A percentile compares a stretch with the other conserved stretches of the same genome.
phyloP scores from a whole-genome alignment of 345 rosid genomes.

The Sapria himalayana region DNA sequence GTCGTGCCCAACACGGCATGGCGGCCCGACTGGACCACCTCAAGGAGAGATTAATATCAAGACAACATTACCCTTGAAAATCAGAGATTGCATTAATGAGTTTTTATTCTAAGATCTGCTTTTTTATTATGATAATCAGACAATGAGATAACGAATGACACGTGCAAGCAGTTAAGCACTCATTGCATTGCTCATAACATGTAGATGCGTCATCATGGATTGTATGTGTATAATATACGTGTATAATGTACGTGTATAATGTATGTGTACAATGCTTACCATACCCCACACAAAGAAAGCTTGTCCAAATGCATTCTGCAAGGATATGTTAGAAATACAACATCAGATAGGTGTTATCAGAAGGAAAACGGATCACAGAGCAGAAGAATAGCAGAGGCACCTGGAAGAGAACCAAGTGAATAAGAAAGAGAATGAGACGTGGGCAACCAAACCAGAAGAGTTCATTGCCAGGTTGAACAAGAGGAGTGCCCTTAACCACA shows the following conservation, averaged over 20 bases:
- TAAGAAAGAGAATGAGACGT: constrained; percentile 58
- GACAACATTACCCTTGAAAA: no score
- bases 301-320: constrained; percentile 76
- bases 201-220: not conserved
- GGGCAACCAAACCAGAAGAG: constrained; percentile 96
- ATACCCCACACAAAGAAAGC: constrained; percentile 68
- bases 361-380: not conserved
- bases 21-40: no score
- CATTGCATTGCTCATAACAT: no score
- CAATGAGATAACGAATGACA: not conserved
- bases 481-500: constrained; percentile 79
- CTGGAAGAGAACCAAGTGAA: constrained; percentile 84
- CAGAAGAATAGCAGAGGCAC: constrained; percentile 11
- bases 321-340: not conserved
- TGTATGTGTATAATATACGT: no score
- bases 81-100: no score
- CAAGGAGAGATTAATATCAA: no score
- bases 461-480: constrained; percentile 74
- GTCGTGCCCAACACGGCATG: no score
- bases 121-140: no score
- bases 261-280: constrained; percentile 44
- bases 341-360: not conserved
- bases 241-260: no score
- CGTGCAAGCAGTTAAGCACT: no score
- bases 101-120: no score